Evolutionary conservation across 192 early-diverging fungal genomes (phyloP), one percentile per base, ranked within the genome.

Genomic region (Umbelopsis vinacea): DNA sequence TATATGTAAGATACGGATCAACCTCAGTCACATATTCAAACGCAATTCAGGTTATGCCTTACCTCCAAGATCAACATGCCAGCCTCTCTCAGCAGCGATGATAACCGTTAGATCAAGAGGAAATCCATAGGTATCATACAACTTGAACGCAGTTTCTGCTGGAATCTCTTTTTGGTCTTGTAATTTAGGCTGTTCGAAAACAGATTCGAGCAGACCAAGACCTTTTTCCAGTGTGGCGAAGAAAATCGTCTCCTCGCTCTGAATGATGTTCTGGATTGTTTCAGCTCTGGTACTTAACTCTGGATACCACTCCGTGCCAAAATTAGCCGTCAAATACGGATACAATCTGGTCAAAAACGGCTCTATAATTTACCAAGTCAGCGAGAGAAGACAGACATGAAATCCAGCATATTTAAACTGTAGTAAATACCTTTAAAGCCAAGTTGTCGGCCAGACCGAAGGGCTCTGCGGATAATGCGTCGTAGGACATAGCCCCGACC

Each of bases 41-140:
- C 69, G 46, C 47, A 4, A 10, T 23, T 57, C 26, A n/a, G 21
- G 21, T 38, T 11, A 63, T 10, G 12, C 19, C 46, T 0, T 67
- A 80, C 79, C 79, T 75, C 73, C 54, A 29, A 86, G 55, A 48
- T 89, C 83, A 7, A 89, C 82, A 19, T 71, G 75, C 88, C 88
- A 89, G 6, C 86, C 88, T 21, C 79, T 79, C 55, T 89, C 88
- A 19, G 81, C 63, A 19, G 84, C 84, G 70, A 89, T 87, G 71
- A 84, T 72, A 0, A 77, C 57, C 2, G 82, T 86, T 33, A 89
- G 66, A 68, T 89, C 88, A 23, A 89, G 68, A 1, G 88, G 88
- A 67, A 89, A 89, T 4, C 88, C 88, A 72, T 82, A 87, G 4
- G 84, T 87, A 46, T 86, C 84, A 35, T 86, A 89, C 4, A 89